Conservation (phyloP, 805 yeast species). For the Candida odintsovae region DNA sequence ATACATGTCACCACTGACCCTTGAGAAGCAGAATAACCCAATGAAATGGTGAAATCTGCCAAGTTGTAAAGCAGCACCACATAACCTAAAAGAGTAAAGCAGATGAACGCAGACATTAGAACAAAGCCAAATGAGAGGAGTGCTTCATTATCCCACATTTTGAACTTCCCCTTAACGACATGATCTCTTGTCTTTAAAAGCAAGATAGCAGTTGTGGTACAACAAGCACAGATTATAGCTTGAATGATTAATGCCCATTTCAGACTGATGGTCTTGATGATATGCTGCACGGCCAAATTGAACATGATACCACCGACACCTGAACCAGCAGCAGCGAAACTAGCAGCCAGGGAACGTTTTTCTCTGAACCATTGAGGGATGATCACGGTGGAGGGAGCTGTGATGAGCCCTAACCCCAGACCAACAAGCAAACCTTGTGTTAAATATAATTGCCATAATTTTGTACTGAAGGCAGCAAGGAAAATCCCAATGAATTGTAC, state of each 20-base stretch:
- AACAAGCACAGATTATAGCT: slow-evolving; percentile 29
- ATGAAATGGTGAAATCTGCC: slow-evolving; percentile 50
- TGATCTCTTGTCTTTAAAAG: slow-evolving; percentile 33
- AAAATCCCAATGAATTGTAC: slow-evolving; percentile 34
- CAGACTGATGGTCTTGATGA: slow-evolving; percentile 24
- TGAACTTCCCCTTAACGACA: slow-evolving; percentile 29
- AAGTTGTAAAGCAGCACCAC: slow-evolving; percentile 52
- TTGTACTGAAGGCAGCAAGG: slow-evolving; percentile 47
- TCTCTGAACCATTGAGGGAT: slow-evolving; percentile 67
- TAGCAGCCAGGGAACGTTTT: slow-evolving; percentile 43
- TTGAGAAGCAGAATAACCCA: slow-evolving; percentile 48
- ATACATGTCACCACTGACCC: slow-evolving; percentile 55
- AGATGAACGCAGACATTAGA: slow-evolving; percentile 33
- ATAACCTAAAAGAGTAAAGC: slow-evolving; percentile 52
- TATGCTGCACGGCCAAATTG: slow-evolving; percentile 23
- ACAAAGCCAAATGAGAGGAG: slow-evolving; percentile 37
- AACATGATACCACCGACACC: slow-evolving; percentile 40
- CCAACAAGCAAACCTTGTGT: slow-evolving; percentile 65
- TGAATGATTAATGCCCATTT: slow-evolving; percentile 29
- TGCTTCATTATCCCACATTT: slow-evolving; percentile 36
- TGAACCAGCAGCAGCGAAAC: slow-evolving; percentile 32
- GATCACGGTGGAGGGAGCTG: slow-evolving; percentile 49
- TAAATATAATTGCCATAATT: slow-evolving; percentile 56
- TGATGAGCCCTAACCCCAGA: slow-evolving; percentile 33
- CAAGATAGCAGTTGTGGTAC: slow-evolving; percentile 27